These are phyloP conservation scores for Elsinoe batatas DNA, from an alignment of 2,329 filamentous ascomycete species.

Conservation along the genomic window DNA sequence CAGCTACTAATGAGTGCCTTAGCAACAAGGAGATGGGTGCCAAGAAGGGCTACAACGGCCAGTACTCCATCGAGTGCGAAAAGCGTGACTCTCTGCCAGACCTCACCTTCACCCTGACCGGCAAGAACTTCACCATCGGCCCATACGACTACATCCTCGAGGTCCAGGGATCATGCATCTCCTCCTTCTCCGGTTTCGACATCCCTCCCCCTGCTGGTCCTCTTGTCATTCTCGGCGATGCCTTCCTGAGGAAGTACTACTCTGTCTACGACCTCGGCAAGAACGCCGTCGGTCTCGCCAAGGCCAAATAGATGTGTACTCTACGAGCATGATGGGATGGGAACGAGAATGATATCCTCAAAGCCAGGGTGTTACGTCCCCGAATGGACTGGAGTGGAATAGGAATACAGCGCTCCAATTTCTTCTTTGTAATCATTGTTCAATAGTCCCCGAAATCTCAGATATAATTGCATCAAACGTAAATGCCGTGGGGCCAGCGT, in stretches of 20 bases:
- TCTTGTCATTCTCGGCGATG: constrained; percentile 88
- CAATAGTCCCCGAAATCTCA: neutral
- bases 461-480: neutral
- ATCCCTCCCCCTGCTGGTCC: constrained; percentile 75
- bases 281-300: constrained; percentile 78
- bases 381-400: neutral
- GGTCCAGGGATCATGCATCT: constrained; percentile 91
- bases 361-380: neutral
- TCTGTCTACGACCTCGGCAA: constrained; percentile 93
- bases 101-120: constrained; percentile 79
- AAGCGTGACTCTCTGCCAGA: constrained; percentile 79
- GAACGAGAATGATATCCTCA: neutral
- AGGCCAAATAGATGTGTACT: constrained; percentile 53
- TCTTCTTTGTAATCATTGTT: constrained; percentile 10
- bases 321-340: neutral
- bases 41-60: constrained; percentile 94
- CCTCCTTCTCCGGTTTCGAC: constrained; percentile 92
- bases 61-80: constrained; percentile 86
- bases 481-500: too few species aligned
- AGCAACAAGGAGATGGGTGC: constrained; percentile 92
- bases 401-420: neutral
- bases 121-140: constrained; percentile 85
- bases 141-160: constrained; percentile 93
- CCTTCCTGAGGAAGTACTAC: constrained; percentile 75
- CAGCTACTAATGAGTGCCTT: neutral